Evolutionary conservation across 345 rosid genomes (phyloP).

Genomic region (Microthlaspi erraticum): DNA sequence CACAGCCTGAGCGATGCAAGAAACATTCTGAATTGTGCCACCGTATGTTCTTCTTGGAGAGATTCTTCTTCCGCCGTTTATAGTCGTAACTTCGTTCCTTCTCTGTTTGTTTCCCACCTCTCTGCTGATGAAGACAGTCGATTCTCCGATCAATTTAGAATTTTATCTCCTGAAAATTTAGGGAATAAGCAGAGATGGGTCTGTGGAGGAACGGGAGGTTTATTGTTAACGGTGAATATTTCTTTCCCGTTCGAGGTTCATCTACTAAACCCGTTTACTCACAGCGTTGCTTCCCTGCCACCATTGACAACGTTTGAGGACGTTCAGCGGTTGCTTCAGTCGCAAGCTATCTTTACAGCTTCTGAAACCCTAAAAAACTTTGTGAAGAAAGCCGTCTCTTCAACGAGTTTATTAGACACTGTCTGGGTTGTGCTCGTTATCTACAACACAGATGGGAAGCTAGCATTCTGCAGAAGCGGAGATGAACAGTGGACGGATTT

Average conservation of each 20-base stretch:
- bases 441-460: constrained; percentile 23
- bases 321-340: constrained; percentile 31
- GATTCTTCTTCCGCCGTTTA: constrained; percentile 26
- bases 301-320: constrained; percentile 29
- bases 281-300: constrained; percentile 28
- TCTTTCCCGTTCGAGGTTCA: constrained; percentile 29
- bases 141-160: not conserved
- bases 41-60: constrained; percentile 36
- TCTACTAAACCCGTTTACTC: constrained; percentile 12
- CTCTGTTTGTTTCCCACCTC: constrained; percentile 23
- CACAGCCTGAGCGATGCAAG: constrained; percentile 4
- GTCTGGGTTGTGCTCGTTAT: constrained; percentile 37
- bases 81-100: constrained; percentile 31
- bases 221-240: constrained; percentile 26
- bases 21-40: constrained; percentile 29
- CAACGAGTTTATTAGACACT: constrained; percentile 19
- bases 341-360: constrained; percentile 7
- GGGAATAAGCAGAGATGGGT: constrained; percentile 15
- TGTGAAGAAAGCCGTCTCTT: constrained; percentile 35
- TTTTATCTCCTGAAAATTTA: not conserved
- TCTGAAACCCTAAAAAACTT: constrained; percentile 29
- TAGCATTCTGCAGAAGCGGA: constrained; percentile 38
- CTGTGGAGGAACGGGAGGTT: constrained; percentile 27
- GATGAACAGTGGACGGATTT: constrained; percentile 39
- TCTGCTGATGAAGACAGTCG: constrained; percentile 9